Evolutionary conservation across 1,284 basidiomycete genomes (phyloP).

Genomic region (Melanopsichium pennsylvanicum): DNA sequence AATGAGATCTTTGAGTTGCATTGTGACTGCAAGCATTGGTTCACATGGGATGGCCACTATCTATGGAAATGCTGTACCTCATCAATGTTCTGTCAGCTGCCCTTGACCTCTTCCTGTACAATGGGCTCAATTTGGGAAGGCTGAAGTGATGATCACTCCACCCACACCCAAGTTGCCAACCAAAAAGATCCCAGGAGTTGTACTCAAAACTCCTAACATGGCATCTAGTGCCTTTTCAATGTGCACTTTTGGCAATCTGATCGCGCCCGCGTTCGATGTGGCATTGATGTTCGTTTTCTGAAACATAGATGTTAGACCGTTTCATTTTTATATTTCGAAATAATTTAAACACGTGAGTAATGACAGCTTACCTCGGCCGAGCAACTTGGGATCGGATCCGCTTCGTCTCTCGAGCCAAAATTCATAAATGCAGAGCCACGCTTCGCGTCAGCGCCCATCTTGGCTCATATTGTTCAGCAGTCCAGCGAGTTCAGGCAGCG

Average conservation of each 20-base stretch:
- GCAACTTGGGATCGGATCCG: too few species aligned
- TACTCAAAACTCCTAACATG: slow-evolving; percentile 16
- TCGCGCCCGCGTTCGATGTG: slow-evolving; percentile 29
- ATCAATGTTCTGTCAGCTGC: slow-evolving; percentile 29
- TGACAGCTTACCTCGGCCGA: too few species aligned
- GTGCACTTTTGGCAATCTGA: slow-evolving; percentile 17
- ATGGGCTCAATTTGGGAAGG: slow-evolving; percentile 13
- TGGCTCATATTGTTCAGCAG: too few species aligned
- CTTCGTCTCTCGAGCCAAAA: too few species aligned
- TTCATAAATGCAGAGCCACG: too few species aligned
- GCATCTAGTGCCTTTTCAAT: slow-evolving; percentile 5
- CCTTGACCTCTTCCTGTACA: slow-evolving; percentile 15
- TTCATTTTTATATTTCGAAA: too few species aligned
- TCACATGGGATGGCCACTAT: background rate
- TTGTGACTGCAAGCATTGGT: slow-evolving; percentile 1
- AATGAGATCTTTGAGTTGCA: slow-evolving; percentile 26
- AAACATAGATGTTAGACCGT: too few species aligned
- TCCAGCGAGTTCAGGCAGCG: background rate
- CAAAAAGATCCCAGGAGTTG: slow-evolving; percentile 18
- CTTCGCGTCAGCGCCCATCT: too few species aligned
- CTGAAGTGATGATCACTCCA: slow-evolving; percentile 37
- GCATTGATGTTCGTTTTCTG: too few species aligned
- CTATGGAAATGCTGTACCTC: background rate
- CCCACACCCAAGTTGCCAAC: slow-evolving; percentile 22
- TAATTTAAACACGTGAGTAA: too few species aligned